Evolutionary conservation across 768 basidiomycete species (phyloP).

Genomic region (Neoboletus brunneissimus): DNA sequence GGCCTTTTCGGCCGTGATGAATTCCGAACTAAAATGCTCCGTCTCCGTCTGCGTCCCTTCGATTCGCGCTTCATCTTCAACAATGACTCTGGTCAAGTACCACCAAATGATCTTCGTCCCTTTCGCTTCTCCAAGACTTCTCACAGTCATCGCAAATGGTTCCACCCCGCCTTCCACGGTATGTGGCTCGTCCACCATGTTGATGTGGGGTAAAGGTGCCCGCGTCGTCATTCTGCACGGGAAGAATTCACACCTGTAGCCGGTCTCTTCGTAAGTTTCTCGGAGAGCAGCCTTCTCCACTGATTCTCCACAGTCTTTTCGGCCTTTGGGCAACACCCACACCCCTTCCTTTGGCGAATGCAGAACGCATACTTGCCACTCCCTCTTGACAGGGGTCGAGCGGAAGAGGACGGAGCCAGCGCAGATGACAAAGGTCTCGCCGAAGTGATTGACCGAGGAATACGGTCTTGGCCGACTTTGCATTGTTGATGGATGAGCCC

Average conservation of each 20-base stretch:
- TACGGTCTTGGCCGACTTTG: neutral
- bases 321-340: constrained; percentile 56
- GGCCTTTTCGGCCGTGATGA: constrained; percentile 36
- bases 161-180: constrained; percentile 26
- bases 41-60: constrained; percentile 30
- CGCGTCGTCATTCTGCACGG: constrained; percentile 42
- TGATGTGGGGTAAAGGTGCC: constrained; percentile 47
- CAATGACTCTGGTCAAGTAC: constrained; percentile 32
- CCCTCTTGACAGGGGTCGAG: neutral
- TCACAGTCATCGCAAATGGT: constrained; percentile 37
- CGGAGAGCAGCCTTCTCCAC: constrained; percentile 51
- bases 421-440: constrained; percentile 16
- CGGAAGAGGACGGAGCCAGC: constrained; percentile 20
- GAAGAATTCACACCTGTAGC: constrained; percentile 42
- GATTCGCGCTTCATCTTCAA: constrained; percentile 35
- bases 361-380: constrained; percentile 18
- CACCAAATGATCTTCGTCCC: constrained; percentile 12
- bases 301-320: constrained; percentile 56
- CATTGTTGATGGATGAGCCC: neutral
- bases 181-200: constrained; percentile 30
- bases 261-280: constrained; percentile 66
- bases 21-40: constrained; percentile 42
- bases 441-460: constrained; percentile 11
- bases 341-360: constrained; percentile 7
- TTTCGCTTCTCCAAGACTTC: constrained; percentile 20